phyloP scores from a whole-genome alignment of 805 yeast genomes.

The Wickerhamomyces bovis region DNA sequence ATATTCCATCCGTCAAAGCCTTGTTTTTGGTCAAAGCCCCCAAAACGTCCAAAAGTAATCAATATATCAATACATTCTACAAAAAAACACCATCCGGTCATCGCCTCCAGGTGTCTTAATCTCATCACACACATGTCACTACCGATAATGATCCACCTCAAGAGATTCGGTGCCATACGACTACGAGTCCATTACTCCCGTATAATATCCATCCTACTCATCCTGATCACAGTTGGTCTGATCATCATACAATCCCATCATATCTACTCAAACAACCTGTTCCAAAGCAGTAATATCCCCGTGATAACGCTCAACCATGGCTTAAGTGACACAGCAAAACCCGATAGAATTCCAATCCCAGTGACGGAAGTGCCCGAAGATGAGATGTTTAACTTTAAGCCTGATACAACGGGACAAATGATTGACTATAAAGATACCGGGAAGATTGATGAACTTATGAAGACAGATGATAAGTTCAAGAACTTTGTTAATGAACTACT shows the following conservation, averaged over 20 bases:
- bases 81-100: too few species aligned
- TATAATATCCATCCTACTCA: not conserved
- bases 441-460: conserved; percentile 10
- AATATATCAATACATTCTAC: too few species aligned
- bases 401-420: not conserved
- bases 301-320: not conserved
- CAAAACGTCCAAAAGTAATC: too few species aligned
- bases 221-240: not conserved
- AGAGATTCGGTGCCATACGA: not conserved
- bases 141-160: not conserved
- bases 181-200: not conserved
- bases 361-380: not conserved
- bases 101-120: too few species aligned
- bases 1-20: not conserved
- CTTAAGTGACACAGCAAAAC: too few species aligned
- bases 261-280: not conserved
- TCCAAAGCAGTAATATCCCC: not conserved
- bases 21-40: not conserved
- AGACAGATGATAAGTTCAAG: conserved; percentile 9
- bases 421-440: not conserved
- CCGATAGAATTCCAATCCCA: not conserved
- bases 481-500: conserved; percentile 16
- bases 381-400: not conserved
- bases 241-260: not conserved
- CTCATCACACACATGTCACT: not conserved